Conservation (phyloP, 106 monocot genomes). For the Platanthera zijinensis region DNA sequence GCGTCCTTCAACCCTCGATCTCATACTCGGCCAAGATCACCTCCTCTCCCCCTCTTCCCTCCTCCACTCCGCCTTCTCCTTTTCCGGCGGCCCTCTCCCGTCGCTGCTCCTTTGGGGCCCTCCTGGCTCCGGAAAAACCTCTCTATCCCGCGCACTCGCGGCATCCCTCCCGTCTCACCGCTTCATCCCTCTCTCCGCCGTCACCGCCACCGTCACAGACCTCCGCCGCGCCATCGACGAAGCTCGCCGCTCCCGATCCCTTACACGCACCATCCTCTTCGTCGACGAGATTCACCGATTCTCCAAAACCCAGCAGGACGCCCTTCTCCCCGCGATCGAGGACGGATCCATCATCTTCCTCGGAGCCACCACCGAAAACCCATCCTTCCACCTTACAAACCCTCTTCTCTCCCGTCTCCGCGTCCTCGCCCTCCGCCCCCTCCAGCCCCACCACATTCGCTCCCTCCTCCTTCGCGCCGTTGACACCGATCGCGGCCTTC, state of each 20-base stretch:
- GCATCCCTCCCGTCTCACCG: conserved; percentile 26
- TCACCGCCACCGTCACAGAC: conserved; percentile 55
- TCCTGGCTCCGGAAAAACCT: conserved; percentile 73
- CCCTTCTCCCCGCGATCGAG: conserved; percentile 77
- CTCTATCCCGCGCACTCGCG: conserved; percentile 63
- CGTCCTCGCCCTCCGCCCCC: conserved; percentile 53
- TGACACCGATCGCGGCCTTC: conserved; percentile 49
- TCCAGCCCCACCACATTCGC: conserved; percentile 33
- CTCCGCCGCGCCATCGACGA: conserved; percentile 47
- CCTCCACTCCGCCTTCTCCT: conserved; percentile 14
- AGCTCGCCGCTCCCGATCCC: conserved; percentile 21
- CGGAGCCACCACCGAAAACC: conserved; percentile 85
- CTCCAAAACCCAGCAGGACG: conserved; percentile 55
- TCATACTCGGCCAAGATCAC: conserved; percentile 66
- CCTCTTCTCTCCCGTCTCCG: conserved; percentile 80
- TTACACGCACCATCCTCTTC: conserved; percentile 48
- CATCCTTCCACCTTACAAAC: conserved; percentile 83
- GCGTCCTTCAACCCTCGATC: conserved; percentile 46
- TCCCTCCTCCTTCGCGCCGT: conserved; percentile 33
- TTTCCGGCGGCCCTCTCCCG: conserved; percentile 22
- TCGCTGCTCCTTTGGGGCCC: conserved; percentile 83
- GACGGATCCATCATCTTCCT: conserved; percentile 66
- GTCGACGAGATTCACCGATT: conserved; percentile 87
- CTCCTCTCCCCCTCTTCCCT: conserved; percentile 43
- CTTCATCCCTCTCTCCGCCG: conserved; percentile 64